Evolutionary conservation across 768 basidiomycete species (phyloP), one percentile per base, ranked within the genome.

Genomic region (Naganishia onofrii): DNA sequence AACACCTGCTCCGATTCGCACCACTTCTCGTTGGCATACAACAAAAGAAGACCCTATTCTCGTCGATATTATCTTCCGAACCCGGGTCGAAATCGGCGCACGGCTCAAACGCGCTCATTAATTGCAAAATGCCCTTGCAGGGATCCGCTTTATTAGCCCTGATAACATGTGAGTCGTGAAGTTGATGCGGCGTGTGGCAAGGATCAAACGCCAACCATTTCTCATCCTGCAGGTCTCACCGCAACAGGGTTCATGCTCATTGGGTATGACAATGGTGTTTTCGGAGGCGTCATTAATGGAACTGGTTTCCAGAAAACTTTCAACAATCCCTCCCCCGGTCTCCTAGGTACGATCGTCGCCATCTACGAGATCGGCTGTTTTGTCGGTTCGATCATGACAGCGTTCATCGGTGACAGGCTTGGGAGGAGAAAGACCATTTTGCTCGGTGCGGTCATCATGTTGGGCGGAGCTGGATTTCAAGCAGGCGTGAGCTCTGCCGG

Each of bases 321-420:
- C 38, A 70, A 53, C 54, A 66, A 53, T 38, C 68, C 72, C 2
- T 72, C 73, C 10, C 67, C 75, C 17, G 63, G 67, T 42, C 65
- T 76, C 1, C 73, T 72, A 53, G 76, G 76, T 15, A 74, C 74
- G 0, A 70, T 74, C 60, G 74, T 76, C 9, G 74, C 76, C n/a
- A 74, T 76, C 34, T 75, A 76, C 67, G 77, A 78, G 26, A 72
- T 73, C 42, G 77, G 77, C 1, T 78, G 77, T 53, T 56, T 70
- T 15, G 67, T 72, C 23, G 77, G 77, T 8, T 70, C 77, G 4
- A 67, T 78, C 31, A 52, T 71, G 28, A 72, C 73, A 15, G 71
- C 75, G 51, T 67, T 76, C 31, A 52, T 57, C 46, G 76, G 76
- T 15, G 76, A 78, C 53, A 54, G 44, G 17, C 67, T 78, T 19